Percentiles rank a stretch among this genome's conserved stretches.
Evolutionary conservation across 2,329 filamentous ascomycete species (phyloP).

Genomic region (Epichloe uncinata): DNA sequence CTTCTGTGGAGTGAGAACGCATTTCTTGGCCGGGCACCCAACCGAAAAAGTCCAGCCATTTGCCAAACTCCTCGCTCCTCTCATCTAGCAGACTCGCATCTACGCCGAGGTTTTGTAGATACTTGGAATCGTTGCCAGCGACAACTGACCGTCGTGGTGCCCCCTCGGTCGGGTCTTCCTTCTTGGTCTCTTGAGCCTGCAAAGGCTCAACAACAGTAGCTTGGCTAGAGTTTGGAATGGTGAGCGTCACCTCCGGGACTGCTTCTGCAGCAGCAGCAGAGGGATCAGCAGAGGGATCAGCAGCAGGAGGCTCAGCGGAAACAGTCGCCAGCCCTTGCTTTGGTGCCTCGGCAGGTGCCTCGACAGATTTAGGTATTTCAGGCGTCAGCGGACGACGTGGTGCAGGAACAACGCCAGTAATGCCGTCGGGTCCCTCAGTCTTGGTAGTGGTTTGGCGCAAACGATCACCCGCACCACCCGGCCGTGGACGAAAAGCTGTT

Average conservation of each 20-base stretch:
- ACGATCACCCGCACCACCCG: conserved; percentile 74
- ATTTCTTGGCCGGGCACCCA: conserved; percentile 70
- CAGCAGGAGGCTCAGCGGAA: neutral
- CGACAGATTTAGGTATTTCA: conserved; percentile 17
- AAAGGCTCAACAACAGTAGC: conserved; percentile 22
- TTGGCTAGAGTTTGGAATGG: conserved; percentile 31
- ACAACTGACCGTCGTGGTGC: conserved; percentile 47
- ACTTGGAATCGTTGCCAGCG: conserved; percentile 64
- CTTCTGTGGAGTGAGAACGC: conserved; percentile 61
- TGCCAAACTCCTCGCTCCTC: conserved; percentile 66
- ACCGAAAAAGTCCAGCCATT: conserved; percentile 73
- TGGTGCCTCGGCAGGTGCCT: neutral
- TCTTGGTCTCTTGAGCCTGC: conserved; percentile 15
- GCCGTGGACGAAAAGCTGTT: conserved; percentile 65
- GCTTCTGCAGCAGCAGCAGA: neutral
- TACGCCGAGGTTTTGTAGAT: conserved; percentile 64
- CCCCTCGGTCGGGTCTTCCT: conserved; percentile 25
- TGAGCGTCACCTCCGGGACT: conserved; percentile 47
- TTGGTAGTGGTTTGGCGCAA: conserved; percentile 50
- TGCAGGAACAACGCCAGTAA: conserved; percentile 75
- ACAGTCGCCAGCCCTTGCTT: neutral
- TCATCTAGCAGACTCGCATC: conserved; percentile 65
- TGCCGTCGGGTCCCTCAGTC: conserved; percentile 67
- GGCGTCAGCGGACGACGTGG: conserved; percentile 38
- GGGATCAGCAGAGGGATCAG: too few species aligned